phyloP scores from a whole-genome alignment of 352 stramenopile genomes.

The Phytophthora pseudosyringae region DNA sequence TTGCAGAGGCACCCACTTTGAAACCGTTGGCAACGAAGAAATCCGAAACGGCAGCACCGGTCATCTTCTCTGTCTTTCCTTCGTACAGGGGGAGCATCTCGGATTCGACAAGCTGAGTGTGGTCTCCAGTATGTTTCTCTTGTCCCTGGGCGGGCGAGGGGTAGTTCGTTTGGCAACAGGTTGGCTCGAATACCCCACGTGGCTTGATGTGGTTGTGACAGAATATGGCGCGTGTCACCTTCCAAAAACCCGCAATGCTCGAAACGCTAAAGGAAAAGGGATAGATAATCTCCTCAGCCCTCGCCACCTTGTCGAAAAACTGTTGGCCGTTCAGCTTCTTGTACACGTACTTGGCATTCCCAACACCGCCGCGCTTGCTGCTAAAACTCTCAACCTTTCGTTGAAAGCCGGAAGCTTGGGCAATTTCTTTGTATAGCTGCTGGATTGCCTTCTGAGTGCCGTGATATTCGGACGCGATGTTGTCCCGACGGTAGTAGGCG shows the following conservation, averaged over 20 bases:
- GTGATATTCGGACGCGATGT: not conserved
- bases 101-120: not conserved
- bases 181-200: conserved; percentile 3
- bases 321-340: conserved; percentile 24
- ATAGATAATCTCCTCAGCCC: not conserved
- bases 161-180: not conserved
- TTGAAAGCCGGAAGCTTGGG: not conserved
- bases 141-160: not conserved
- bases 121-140: conserved; percentile 21
- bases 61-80: not conserved
- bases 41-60: not conserved
- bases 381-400: not conserved
- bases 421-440: not conserved
- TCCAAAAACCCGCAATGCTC: conserved; percentile 3
- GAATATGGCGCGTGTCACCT: conserved; percentile 8
- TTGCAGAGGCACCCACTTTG: not conserved
- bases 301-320: conserved; percentile 10
- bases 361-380: not conserved
- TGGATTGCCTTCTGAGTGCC: conserved; percentile 4
- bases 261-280: not conserved
- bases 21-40: not conserved
- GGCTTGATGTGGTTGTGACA: conserved; percentile 26
- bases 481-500: not conserved
- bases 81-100: conserved; percentile 11
- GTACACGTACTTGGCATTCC: conserved; percentile 30